Base-by-base conservation (phyloP, 148 eudicot genomes). In the Fallopia convolvulus region DNA sequence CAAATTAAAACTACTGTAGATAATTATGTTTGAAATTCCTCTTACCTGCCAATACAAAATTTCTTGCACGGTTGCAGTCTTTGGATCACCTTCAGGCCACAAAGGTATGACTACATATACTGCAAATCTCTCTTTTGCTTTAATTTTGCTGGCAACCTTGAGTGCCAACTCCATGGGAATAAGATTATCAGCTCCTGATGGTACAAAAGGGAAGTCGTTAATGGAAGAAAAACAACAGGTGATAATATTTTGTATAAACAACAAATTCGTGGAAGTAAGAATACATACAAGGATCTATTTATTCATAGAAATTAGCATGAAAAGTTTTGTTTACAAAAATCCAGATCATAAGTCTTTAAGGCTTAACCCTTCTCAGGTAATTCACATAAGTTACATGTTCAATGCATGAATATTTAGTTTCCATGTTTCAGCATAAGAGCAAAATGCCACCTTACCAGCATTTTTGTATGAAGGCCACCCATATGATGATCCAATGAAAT, bases 51-150 rank as follows among this genome's bases (percentile, higher is more conserved):
- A 95, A 85, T 84, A 92, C 40, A 95, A 89, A 84, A 95, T 95
- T 89, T 95, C 99, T 87, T 95, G 99, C 88, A 95, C 81, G 41
- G 95, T 74, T 79, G 83, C 92, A 66, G 92, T 81, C 73, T 85
- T 89, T 13, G 99, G 97, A 77, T 88, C 89, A 77, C 99, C 99
- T 83, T 95, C 99, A 30, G 99, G 99, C 99, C 97, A 95, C 99
- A 95, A 77, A 80, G 99, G 99, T 73, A 95, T 87, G 79, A 95
- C 85, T 75, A 95, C 77, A 83, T 91, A 95, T 48, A 95, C 97
- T 7, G 93, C 88, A 83, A 95, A 95, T 78, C 97, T 89, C 85
- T 95, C 99, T 72, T 81, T 90, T 44, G 97, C 92, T 88, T 86
- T 89, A 68, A 95, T 92, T 82, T 95, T 95, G 80, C 94, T 91